Percentiles rank a stretch among this genome's conserved stretches.
Evolutionary conservation across 1,284 basidiomycete species (phyloP).

Genomic region (Trichosporon sp.): DNA sequence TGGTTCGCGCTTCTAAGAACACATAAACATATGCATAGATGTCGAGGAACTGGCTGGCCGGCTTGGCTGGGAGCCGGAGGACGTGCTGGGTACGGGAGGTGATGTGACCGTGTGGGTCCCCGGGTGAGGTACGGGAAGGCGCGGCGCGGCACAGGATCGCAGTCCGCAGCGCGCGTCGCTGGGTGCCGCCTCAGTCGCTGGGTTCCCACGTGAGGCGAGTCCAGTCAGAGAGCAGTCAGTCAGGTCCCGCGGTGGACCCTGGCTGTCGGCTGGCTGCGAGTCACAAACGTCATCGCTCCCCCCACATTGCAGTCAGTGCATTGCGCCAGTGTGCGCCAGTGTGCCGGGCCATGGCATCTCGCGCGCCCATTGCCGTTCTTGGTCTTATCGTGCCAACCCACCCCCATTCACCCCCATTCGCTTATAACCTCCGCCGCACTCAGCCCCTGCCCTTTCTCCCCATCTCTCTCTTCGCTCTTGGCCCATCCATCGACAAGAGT

Average conservation of each 20-base stretch:
- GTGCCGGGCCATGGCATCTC: not conserved
- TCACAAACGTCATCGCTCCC: constrained; percentile 3
- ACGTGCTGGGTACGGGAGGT: not conserved
- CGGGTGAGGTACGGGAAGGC: not conserved
- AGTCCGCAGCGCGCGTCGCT: not conserved
- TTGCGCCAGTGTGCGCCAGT: not conserved
- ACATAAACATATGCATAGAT: too few relatives aligned
- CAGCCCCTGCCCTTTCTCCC: not conserved
- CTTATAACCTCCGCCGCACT: not conserved
- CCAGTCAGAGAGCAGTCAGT: not conserved
- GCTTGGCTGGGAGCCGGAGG: not conserved
- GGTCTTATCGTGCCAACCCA: not conserved
- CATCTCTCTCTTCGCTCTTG: not conserved
- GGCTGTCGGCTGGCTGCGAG: not conserved
- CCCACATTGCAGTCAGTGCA: not conserved
- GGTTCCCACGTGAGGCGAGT: not conserved
- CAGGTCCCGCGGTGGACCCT: not conserved
- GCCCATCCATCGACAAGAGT: constrained; percentile 1
- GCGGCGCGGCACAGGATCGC: not conserved
- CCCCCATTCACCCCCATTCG: not conserved
- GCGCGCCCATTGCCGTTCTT: not conserved
- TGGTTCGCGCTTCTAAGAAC: not conserved
- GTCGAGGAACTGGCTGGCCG: not conserved
- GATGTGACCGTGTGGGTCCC: constrained; percentile 6
- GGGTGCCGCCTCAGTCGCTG: not conserved